Evolutionary conservation across 2,329 filamentous ascomycete genomes (phyloP), one percentile per base, ranked within the genome.

Genomic region (Lachnellula hyalina): DNA sequence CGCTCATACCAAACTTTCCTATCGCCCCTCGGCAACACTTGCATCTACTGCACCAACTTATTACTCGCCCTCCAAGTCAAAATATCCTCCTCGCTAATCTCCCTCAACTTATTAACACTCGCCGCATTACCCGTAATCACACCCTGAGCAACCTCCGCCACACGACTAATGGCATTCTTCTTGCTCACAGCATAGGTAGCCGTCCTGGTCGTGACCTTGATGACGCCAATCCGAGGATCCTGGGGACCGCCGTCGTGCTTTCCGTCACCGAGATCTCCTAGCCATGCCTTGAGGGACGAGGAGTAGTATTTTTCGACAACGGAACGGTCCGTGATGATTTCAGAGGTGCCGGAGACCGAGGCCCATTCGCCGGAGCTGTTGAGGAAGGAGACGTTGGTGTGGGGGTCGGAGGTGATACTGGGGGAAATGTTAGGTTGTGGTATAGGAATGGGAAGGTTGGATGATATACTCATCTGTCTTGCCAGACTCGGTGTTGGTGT

Each of bases 401-500:
- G 81, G 0, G 85, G 76, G 71, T 95, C 85, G 54, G 77, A 76
- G 54, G 82, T 77, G 42, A 96, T 79, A 67, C 41, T 44, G 9
- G 36, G 17, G 17, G 36, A 15, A 9, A 17, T 40, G 17, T 15
- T n/a, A 17, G 36, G 4, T 40, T 17, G 14, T 40, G 36, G 14
- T 40, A 17, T 15, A 12, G 17, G 36, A 40, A 5, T 8, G 36
- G 36, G 8, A 40, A 4, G 14, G 36, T 8, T 40, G 6, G 17
- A 3, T 8, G 36, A 15, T 17, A 17, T 44, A 44, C 41, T 96
- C 90, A 71, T 90, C 81, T 5, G 89, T 91, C 79, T 96, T 96
- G 74, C 89, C 84, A 9, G 89, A 91, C 70, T 93, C 88, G 59
- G 89, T 91, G 77, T 96, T 96, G 68, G 90, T 91, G 77, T 94